Percentiles rank a stretch among this genome's conserved stretches.
Conservation (phyloP, 2,329 filamentous ascomycete genomes). For the Hypoxylon sp. region DNA sequence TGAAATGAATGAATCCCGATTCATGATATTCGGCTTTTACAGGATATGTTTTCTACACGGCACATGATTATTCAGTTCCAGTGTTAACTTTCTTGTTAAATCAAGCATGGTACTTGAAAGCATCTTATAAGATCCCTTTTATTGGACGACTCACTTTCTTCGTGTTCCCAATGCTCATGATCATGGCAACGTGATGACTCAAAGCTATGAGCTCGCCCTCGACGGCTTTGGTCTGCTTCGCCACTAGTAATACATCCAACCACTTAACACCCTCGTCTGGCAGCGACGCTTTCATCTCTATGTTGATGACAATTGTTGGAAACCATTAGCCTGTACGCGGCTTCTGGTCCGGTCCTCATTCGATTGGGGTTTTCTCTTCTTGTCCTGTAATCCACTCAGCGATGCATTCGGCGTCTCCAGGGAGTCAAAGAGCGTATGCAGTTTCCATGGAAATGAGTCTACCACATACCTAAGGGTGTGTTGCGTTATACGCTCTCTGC, state of each 20-base stretch:
- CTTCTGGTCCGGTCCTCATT: background rate
- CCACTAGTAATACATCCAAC: constrained; percentile 70
- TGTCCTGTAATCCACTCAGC: background rate
- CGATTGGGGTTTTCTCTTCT: constrained; percentile 16
- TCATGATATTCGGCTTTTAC: too few species aligned
- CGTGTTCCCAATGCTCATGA: constrained; percentile 69
- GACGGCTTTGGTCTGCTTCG: constrained; percentile 73
- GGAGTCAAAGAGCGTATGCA: constrained; percentile 52
- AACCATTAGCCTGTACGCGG: constrained; percentile 66
- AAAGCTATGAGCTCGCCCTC: constrained; percentile 71
- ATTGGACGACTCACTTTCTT: too few species aligned
- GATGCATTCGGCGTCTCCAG: constrained; percentile 30
- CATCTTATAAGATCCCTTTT: too few species aligned
- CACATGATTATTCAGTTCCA: too few species aligned
- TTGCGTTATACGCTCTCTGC: constrained; percentile 67
- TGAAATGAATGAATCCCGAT: too few species aligned
- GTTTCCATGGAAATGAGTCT: constrained; percentile 71
- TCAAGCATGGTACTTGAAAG: too few species aligned
- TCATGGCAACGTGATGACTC: constrained; percentile 72
- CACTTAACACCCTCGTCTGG: constrained; percentile 75
- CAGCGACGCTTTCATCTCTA: constrained; percentile 79
- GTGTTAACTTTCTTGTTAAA: too few species aligned
- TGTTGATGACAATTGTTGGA: constrained; percentile 76
- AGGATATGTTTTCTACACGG: too few species aligned
- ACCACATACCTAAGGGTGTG: constrained; percentile 65